Base-by-base conservation (phyloP, 495 filamentous ascomycete species). In the Letharia columbiana region DNA sequence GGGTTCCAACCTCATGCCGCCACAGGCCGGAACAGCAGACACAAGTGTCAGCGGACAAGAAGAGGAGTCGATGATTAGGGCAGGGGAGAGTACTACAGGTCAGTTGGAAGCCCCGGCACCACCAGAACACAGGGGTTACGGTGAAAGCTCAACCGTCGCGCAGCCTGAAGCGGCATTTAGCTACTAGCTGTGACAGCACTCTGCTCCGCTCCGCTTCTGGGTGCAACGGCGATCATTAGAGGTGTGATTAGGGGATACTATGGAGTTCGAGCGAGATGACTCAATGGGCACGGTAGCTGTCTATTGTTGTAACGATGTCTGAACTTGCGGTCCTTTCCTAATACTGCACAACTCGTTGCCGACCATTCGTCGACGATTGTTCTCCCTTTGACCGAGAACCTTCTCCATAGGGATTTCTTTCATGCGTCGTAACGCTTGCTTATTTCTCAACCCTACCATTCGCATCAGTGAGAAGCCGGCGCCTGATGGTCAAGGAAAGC, bases 1-100 rank as follows among this genome's bases (percentile, higher is more conserved):
- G 62, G 70, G 70, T 9, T 50, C 65, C 7, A 73, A 73, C 42
- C 66, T 72, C n/a, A 70, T 74, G 60, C 73, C 71, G 37, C 58
- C 63, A 18, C 66, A 62, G 63, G 61, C 60, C 23, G 45, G 49
- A 13, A 65, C 60, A 1, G 63, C 56, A 35, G 68, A 65, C 39
- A 66, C 56, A 39, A 64, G 61, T 41, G 66, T 65, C 15, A 64
- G 67, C 49, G 69, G 69, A 9, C 57, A 66, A 0, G 62, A 65
- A 7, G 62, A 47, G 63, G 63, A 60, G 18, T 49, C 37, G 3
- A 52, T 42, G 37, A 17, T 37, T 15, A 62, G 35, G 1, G 57
- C 50, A 33, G 63, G 64, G 49, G 54, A 61, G n/a, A 64, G 20
- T 23, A 64, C 50, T 20, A 35, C 23, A 44, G 67, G 40, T 35